A percentile compares a stretch with the other conserved stretches of the same genome.
Conservation (phyloP, 75 land plant species). For the Azolla pinnata region DNA sequence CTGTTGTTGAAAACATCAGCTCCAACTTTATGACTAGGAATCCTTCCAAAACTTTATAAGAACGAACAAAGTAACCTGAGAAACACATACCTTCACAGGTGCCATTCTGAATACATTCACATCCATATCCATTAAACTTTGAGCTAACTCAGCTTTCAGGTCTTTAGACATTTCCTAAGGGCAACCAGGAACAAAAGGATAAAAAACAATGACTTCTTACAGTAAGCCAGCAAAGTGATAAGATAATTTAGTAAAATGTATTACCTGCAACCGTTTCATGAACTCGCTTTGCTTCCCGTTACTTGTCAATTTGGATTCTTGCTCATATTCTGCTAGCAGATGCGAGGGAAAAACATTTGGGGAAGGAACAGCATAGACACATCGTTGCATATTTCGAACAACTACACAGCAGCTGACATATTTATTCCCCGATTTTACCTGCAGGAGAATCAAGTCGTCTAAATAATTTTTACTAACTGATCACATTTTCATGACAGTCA, state of each 20-base stretch:
- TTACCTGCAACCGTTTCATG: constrained; percentile 51
- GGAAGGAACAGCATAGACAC: constrained; percentile 77
- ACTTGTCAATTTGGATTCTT: constrained; percentile 27
- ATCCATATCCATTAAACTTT: constrained; percentile 56
- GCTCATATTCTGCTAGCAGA: constrained; percentile 36
- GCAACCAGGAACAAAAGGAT: not conserved
- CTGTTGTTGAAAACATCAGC: constrained; percentile 24
- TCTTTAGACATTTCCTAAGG: constrained; percentile 64
- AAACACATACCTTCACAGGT: constrained; percentile 70
- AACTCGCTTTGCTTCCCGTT: constrained; percentile 20
- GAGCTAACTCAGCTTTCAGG: constrained; percentile 63
- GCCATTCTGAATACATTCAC: constrained; percentile 71
- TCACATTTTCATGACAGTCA: no score
- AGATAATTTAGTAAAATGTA: not conserved
- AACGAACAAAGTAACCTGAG: not conserved
- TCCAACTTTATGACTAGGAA: no score
- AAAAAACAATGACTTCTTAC: no score
- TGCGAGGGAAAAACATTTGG: constrained; percentile 42
- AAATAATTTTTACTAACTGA: no score
- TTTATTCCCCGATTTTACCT: constrained; percentile 60
- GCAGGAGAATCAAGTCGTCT: no score
- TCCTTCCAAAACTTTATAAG: not conserved
- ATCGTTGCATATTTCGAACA: constrained; percentile 79
- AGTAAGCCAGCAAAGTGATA: no score
- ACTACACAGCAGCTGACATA: constrained; percentile 87